Evolutionary conservation across 2,329 filamentous ascomycete species (phyloP).

Genomic region (Aureobasidium sp.): DNA sequence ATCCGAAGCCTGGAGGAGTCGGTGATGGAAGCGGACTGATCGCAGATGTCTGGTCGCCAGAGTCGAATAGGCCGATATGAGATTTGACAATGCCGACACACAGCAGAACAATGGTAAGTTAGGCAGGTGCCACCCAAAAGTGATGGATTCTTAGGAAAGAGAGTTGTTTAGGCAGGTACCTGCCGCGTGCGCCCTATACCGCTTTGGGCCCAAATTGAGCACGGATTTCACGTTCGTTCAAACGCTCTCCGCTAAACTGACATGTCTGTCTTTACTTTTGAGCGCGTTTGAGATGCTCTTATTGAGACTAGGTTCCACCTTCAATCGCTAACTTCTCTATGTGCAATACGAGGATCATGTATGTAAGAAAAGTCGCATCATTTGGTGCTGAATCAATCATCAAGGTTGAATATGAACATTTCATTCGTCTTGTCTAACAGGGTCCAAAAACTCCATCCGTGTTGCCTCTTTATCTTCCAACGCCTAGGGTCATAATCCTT

Average conservation of each 20-base stretch:
- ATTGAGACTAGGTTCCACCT: neutral
- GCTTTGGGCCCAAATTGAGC: constrained; percentile 2
- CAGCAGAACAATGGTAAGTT: neutral
- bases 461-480: constrained; percentile 1
- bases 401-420: neutral
- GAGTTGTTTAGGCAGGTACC: constrained; percentile 11
- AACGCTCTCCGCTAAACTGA: neutral
- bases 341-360: neutral
- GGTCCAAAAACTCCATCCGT: constrained; percentile 7
- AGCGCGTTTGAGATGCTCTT: neutral
- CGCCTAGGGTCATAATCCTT: constrained; percentile 24
- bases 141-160: neutral
- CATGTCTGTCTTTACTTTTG: neutral
- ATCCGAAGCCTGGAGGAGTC: neutral
- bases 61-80: neutral
- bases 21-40: neutral
- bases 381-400: neutral
- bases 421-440: constrained; percentile 1
- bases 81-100: neutral
- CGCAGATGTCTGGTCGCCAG: neutral
- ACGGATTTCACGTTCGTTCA: neutral
- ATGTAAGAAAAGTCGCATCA: neutral
- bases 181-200: neutral
- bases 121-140: neutral
- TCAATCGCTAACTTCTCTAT: neutral